Conservation (phyloP, 441 rosid species). For the Jatropha multifida region DNA sequence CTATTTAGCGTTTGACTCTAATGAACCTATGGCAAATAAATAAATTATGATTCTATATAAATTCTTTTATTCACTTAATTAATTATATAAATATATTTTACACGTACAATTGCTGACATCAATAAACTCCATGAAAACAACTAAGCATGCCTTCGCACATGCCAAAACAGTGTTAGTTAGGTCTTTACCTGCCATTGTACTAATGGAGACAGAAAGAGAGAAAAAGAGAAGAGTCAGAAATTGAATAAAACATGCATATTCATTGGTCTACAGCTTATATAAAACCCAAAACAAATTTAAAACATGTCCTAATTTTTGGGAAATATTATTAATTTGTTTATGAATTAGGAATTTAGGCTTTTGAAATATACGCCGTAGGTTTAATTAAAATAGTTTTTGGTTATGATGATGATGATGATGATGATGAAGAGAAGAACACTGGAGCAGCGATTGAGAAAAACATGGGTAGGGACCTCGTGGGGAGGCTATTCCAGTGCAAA, state of each 20-base stretch:
- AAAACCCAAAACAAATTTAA: background rate
- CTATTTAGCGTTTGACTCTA: background rate
- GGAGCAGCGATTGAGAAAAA: slow-evolving; percentile 3
- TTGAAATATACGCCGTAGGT: too few relatives aligned
- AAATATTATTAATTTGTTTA: too few relatives aligned
- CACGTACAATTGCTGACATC: background rate
- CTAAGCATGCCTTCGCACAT: slow-evolving; percentile 36
- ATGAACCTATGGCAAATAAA: background rate
- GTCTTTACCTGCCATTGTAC: slow-evolving; percentile 31
- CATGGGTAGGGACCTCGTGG: slow-evolving; percentile 31
- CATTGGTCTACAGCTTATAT: too few relatives aligned
- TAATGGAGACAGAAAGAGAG: background rate
- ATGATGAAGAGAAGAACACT: slow-evolving; percentile 16
- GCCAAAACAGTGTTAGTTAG: slow-evolving; percentile 39
- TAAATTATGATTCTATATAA: background rate
- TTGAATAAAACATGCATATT: background rate
- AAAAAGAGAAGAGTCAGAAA: background rate
- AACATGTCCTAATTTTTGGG: background rate
- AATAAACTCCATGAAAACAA: slow-evolving; percentile 36
- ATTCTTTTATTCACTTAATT: background rate
- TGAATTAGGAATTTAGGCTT: too few relatives aligned
- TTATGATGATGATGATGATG: background rate
- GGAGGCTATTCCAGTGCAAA: slow-evolving; percentile 20
- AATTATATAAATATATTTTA: background rate
- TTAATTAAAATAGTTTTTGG: too few relatives aligned